Base-by-base conservation (phyloP, 345 rosid genomes). In the Salix caprea region DNA sequence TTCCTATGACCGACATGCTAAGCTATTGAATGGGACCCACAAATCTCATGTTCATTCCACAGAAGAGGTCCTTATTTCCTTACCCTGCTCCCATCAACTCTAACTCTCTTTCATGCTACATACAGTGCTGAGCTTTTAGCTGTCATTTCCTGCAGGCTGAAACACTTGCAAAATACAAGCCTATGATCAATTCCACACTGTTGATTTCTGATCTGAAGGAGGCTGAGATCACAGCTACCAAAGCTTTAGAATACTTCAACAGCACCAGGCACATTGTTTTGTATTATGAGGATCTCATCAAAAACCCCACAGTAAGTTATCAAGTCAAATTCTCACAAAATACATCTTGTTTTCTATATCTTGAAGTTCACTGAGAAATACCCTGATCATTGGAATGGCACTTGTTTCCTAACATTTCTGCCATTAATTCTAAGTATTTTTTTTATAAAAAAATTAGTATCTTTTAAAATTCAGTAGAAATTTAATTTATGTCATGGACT, bases 41-140 rank as follows among this genome's bases (percentile, higher is more conserved):
- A 92, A 92, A 85, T 91, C 99, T 81, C 99, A 96, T 82, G 99
- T 96, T 78, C 99, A 96, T 86, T 91, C 96, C n/a, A 72, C 40
- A 11, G 85, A 89, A 84, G 99, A 96, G 98, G 99, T 96, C 14
- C 37, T 36, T 69, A 61, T 72, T 61, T 72, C 34, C 28, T n/a
- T 21, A 50, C 16, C 44, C 28, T 6, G 12, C 19, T 34, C 37
- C 26, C 46, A 11, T 13, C 8, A 26, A 39, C 44, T 30, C 68
- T 64, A 16, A 14, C 66, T 56, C 50, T 42, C 62, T 30, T 52
- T 50, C 28, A 2, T 58, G 6, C 11, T 52, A 18, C 19, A 11
- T 44, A 75, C 64, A 74, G 42, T 48, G 28, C 76, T 52, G 28
- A 84, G 39, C 65, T 71, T 21, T 78, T 40, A 65, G 46, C 61